Conservation (phyloP, 257 asterid species). For the Solanum neorickii region DNA sequence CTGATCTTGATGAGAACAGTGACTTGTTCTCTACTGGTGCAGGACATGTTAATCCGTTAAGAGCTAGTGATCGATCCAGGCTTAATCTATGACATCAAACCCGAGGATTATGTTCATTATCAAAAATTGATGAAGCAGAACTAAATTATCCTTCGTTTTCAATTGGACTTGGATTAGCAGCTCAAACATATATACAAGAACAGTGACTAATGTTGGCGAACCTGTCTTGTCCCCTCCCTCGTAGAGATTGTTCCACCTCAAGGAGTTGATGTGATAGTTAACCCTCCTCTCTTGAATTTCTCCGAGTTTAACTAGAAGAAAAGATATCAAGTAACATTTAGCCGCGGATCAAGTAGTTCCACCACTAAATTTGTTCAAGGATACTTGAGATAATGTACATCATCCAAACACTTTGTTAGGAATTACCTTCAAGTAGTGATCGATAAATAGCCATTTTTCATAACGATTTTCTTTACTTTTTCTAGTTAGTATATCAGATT, state of each 20-base stretch:
- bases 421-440: background rate
- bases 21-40: background rate
- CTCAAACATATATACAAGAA: background rate
- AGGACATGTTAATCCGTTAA: conserved; percentile 6
- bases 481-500: too few relatives aligned
- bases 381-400: conserved; percentile 4
- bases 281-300: background rate
- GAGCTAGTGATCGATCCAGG: conserved; percentile 6
- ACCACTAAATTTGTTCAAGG: background rate
- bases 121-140: background rate
- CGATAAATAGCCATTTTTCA: too few relatives aligned
- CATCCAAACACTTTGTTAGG: conserved; percentile 3
- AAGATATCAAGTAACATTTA: background rate
- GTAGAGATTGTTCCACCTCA: background rate
- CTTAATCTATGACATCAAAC: conserved; percentile 3
- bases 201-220: background rate
- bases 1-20: background rate
- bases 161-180: background rate
- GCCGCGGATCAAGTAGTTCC: background rate
- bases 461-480: too few relatives aligned
- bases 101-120: background rate
- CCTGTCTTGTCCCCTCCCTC: background rate
- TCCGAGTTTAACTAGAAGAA: background rate
- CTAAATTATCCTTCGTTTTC: background rate
- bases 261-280: background rate